Conservation (phyloP, 2,329 filamentous ascomycete genomes). For the Scedosporium boydii region DNA sequence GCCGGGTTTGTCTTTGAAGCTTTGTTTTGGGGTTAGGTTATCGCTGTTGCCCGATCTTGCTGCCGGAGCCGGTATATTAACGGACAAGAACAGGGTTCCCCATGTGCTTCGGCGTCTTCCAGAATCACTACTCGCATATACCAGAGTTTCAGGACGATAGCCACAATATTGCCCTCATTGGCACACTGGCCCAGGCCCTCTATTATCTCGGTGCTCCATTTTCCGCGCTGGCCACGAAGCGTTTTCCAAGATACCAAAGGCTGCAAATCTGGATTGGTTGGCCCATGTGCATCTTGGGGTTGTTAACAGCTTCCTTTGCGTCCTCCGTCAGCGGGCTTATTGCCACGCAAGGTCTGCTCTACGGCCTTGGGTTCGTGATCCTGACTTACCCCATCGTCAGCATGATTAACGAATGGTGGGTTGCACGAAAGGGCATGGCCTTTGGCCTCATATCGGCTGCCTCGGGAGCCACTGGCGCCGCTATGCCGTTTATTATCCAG, state of each 20-base stretch:
- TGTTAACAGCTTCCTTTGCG: conserved; percentile 24
- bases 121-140: conserved; percentile 17
- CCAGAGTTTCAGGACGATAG: conserved; percentile 14
- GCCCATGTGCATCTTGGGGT: conserved; percentile 26
- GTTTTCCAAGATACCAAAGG: conserved; percentile 13
- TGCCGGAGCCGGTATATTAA: neutral
- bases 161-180: conserved; percentile 12
- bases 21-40: conserved; percentile 14
- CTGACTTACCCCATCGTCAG: conserved; percentile 26
- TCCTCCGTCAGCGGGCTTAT: conserved; percentile 13
- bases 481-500: conserved; percentile 28
- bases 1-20: conserved; percentile 16
- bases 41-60: neutral
- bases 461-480: conserved; percentile 19
- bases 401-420: conserved; percentile 30
- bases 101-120: conserved; percentile 18
- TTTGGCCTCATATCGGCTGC: conserved; percentile 22
- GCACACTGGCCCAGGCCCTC: neutral
- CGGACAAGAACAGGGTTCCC: conserved; percentile 13
- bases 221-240: conserved; percentile 12
- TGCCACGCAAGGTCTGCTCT: conserved; percentile 23
- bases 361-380: conserved; percentile 27
- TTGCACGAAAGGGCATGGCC: conserved; percentile 26
- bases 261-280: conserved; percentile 27
- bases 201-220: conserved; percentile 16